Evolutionary conservation across 129 eudicot species (phyloP).

Genomic region (Chrysanthemum makinoi): DNA sequence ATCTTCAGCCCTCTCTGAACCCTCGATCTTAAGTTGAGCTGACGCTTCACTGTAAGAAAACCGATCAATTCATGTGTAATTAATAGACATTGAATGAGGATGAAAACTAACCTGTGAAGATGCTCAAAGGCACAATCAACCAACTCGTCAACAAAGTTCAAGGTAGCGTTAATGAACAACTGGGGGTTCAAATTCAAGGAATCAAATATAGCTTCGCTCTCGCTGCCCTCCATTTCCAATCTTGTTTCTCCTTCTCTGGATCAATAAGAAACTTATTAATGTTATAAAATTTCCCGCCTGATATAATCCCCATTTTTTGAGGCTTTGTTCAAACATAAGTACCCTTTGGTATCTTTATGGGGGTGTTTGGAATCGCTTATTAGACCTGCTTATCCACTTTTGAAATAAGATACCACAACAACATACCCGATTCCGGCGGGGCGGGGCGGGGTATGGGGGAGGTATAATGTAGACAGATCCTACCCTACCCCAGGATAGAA

Average conservation of each 20-base stretch:
- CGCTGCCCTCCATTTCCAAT: conserved; percentile 54
- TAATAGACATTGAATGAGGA: conserved; percentile 10
- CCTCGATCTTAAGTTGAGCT: conserved; percentile 53
- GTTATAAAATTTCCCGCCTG: too few relatives aligned
- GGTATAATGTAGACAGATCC: too few relatives aligned
- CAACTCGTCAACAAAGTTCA: conserved; percentile 63
- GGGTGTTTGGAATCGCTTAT: too few relatives aligned
- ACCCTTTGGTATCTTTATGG: too few relatives aligned
- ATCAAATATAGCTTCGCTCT: conserved; percentile 66
- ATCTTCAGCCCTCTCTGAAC: conserved; percentile 52
- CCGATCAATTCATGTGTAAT: not conserved
- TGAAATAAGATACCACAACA: too few relatives aligned
- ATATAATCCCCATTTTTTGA: too few relatives aligned
- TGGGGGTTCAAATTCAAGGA: conserved; percentile 73
- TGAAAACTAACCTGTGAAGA: conserved; percentile 51
- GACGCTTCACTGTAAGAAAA: conserved; percentile 56
- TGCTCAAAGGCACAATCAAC: conserved; percentile 59
- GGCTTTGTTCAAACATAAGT: too few relatives aligned
- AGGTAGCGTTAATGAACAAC: conserved; percentile 64
- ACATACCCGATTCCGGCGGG: too few relatives aligned
- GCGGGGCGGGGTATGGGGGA: too few relatives aligned
- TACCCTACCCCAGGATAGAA: too few relatives aligned
- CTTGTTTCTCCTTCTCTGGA: not conserved
- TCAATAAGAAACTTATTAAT: not conserved
- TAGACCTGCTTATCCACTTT: too few relatives aligned